Base-by-base conservation (phyloP, 805 yeast species). In the Yarrowia bubula region DNA sequence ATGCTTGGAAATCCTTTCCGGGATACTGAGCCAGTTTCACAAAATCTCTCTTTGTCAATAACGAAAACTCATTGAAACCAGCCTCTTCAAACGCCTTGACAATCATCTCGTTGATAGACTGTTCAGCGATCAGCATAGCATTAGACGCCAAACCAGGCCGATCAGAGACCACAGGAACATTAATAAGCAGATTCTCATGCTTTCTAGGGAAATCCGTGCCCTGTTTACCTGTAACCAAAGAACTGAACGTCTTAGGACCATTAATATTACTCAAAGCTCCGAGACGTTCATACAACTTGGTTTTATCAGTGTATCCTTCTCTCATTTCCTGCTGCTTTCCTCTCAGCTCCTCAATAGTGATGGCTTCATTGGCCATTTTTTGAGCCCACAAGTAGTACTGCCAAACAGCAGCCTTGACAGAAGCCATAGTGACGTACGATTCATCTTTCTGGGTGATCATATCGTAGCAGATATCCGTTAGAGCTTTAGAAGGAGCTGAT, bases 291-390 rank as follows among this genome's bases (percentile, higher is more conserved):
- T 44, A n/a, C 10, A 58, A 18, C 47, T 55, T 55, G 3, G 61
- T 15, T 13, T 41, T 11, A 31, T 55, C 61, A 1, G 61, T 55
- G 38, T 55, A 55, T 7, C 61, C 61, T 11, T 55, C 31, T 39
- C 47, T 18, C 61, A 55, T 55, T 13, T 55, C 61, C 39, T 55
- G 61, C 32, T 58, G 64, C 41, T 33, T 18, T 44, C 33, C 33
- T 14, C 51, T 32, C 41, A 35, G 22, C 14, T 58, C 64, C 14
- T 43, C 64, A 13, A 58, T 43, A 14, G 51, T 43, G 28, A 58
- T 58, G 8, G 64, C 64, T 14, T 58, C 64, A n/a, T 58, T 58
- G 64, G 50, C 51, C 64, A 58, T 58, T 10, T 58, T 58, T 15
- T 43, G 50, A 8, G 64, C 50, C 64, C 64, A 58, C 28, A 58